Evolutionary conservation across 768 basidiomycete genomes (phyloP).

Genomic region (Tulasnella sp.): DNA sequence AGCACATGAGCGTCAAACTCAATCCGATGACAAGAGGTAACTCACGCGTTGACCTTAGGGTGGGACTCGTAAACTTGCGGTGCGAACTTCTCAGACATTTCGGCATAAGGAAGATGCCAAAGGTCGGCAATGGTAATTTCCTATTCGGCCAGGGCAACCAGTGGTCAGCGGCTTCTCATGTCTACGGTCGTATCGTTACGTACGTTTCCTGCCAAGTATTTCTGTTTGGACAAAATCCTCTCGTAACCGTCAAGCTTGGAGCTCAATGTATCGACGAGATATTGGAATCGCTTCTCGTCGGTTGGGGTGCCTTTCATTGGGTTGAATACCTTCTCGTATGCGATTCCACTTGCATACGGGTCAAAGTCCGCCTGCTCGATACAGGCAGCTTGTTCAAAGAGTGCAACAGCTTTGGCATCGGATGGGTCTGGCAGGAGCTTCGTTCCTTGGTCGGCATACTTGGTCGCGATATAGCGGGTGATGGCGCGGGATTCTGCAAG

Average conservation of each 20-base stretch:
- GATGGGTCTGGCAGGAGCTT: constrained; percentile 40
- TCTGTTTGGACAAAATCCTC: constrained; percentile 46
- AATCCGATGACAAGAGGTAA: neutral
- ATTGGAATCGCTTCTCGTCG: constrained; percentile 10
- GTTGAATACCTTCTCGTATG: constrained; percentile 46
- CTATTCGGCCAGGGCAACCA: neutral
- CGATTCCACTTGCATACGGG: constrained; percentile 36
- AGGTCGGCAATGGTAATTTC: constrained; percentile 12
- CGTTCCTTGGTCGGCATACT: constrained; percentile 46
- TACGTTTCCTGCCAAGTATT: constrained; percentile 42
- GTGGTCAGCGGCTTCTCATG: neutral
- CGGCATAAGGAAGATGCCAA: constrained; percentile 18
- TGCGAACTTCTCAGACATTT: neutral
- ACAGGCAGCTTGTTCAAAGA: constrained; percentile 45
- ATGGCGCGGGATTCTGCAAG: constrained; percentile 53
- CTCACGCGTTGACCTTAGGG: neutral
- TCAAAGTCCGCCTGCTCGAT: constrained; percentile 52
- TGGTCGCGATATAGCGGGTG: constrained; percentile 47
- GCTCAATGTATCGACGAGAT: constrained; percentile 29
- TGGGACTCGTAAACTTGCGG: neutral
- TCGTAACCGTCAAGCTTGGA: constrained; percentile 51
- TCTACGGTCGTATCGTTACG: neutral
- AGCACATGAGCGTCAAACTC: neutral
- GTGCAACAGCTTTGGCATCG: constrained; percentile 35
- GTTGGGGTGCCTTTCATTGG: constrained; percentile 26